These are phyloP conservation scores for Moesziomyces aphidis DNA, from an alignment of 1,284 basidiomycete genomes.

Conservation along the genomic window DNA sequence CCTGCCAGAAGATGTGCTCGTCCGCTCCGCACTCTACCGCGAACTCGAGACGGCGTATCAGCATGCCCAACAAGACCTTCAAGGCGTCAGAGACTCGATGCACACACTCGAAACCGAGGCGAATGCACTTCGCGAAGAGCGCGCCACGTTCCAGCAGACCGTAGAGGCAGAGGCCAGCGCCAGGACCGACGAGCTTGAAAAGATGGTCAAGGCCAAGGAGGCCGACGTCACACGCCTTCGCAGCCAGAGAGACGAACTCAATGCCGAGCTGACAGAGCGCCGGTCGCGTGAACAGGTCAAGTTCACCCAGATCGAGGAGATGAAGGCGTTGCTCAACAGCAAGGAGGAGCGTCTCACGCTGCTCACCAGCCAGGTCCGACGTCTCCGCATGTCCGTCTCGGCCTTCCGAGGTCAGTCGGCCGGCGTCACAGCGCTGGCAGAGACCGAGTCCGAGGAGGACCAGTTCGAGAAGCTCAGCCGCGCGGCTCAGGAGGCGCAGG, in stretches of 20 bases:
- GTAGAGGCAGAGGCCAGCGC: slow-evolving; percentile 53
- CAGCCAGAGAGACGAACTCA: slow-evolving; percentile 49
- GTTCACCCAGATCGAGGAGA: slow-evolving; percentile 62
- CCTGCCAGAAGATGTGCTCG: slow-evolving; percentile 38
- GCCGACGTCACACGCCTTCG: slow-evolving; percentile 70
- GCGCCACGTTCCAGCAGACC: slow-evolving; percentile 29
- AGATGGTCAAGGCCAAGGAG: slow-evolving; percentile 77
- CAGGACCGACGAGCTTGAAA: slow-evolving; percentile 76
- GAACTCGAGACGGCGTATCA: slow-evolving; percentile 30
- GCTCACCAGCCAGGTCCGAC: slow-evolving; percentile 79
- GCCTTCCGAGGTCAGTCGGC: slow-evolving; percentile 79
- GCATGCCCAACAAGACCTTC: slow-evolving; percentile 28
- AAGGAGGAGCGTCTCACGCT: slow-evolving; percentile 79
- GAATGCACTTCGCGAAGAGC: slow-evolving; percentile 55
- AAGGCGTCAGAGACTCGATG: slow-evolving; percentile 17
- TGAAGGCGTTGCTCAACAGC: slow-evolving; percentile 58
- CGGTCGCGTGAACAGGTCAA: slow-evolving; percentile 60
- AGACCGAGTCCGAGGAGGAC: slow-evolving; percentile 65
- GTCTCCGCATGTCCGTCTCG: slow-evolving; percentile 81
- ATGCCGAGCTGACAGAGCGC: slow-evolving; percentile 59
- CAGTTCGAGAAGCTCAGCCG: slow-evolving; percentile 38
- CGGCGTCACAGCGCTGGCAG: slow-evolving; percentile 78
- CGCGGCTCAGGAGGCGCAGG: slow-evolving; percentile 29
- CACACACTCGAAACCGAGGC: slow-evolving; percentile 54
- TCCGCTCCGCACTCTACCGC: slow-evolving; percentile 30